Conservation (phyloP, 352 stramenopile species). For the Globisporangium ultimum region DNA sequence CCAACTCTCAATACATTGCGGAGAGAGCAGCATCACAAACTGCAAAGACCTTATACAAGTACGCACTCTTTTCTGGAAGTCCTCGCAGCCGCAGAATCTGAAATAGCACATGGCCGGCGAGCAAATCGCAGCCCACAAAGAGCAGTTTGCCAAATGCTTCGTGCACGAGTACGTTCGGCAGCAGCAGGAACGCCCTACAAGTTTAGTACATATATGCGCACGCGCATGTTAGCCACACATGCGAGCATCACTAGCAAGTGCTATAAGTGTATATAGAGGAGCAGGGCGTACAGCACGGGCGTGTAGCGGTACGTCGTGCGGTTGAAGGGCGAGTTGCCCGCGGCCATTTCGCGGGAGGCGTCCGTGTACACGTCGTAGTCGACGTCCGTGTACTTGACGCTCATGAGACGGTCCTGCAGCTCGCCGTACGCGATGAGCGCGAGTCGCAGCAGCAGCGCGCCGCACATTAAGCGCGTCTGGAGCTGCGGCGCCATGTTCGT, state of each 20-base stretch:
- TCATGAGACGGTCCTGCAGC: conserved; percentile 71
- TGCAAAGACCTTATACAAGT: background rate
- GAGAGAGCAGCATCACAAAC: background rate
- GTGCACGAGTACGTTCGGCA: conserved; percentile 74
- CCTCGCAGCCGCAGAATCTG: conserved; percentile 70
- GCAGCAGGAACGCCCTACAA: conserved; percentile 59
- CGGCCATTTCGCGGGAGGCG: conserved; percentile 88
- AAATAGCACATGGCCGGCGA: conserved; percentile 89
- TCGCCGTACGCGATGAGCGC: conserved; percentile 68
- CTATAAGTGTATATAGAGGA: background rate
- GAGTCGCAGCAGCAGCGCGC: conserved; percentile 55
- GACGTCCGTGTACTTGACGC: conserved; percentile 97
- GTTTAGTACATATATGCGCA: background rate
- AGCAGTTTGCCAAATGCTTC: conserved; percentile 93
- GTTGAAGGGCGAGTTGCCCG: conserved; percentile 91
- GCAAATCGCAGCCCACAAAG: conserved; percentile 95
- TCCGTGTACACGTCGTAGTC: conserved; percentile 99
- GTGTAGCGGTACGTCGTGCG: conserved; percentile 99
- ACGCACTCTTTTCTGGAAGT: conserved; percentile 43
- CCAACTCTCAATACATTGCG: background rate
- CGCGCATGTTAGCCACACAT: background rate
- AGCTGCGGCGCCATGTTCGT: conserved; percentile 20
- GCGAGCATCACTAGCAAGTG: background rate
- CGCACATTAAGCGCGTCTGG: conserved; percentile 34
- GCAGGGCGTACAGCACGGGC: conserved; percentile 85